Evolutionary conservation across 176 grass and related monocot genomes (phyloP).

Genomic region (Triticum urartu): DNA sequence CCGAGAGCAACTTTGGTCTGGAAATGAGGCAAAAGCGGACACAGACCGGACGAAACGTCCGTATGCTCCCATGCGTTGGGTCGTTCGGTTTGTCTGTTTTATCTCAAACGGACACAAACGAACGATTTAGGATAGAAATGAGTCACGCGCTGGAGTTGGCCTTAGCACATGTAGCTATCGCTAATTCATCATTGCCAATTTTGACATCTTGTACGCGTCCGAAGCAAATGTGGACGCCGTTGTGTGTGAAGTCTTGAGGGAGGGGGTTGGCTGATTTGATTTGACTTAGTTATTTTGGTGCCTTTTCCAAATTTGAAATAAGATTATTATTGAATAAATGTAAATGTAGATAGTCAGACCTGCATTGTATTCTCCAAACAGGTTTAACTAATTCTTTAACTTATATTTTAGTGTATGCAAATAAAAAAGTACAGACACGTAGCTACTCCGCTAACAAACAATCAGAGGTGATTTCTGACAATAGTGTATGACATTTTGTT

Average conservation of each 20-base stretch:
- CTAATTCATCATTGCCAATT: background rate
- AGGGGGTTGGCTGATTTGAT: background rate
- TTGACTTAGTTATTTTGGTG: background rate
- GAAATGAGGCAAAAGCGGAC: no score
- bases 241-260: background rate
- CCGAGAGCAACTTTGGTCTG: no score
- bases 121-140: no score
- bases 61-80: no score
- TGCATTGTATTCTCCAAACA: background rate
- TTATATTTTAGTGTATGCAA: background rate
- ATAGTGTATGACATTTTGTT: background rate
- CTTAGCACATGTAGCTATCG: background rate
- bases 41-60: no score
- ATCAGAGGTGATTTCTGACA: background rate
- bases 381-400: background rate
- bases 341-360: background rate
- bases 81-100: no score
- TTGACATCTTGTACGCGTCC: background rate
- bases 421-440: background rate
- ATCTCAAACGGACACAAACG: no score
- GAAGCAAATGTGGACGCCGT: background rate
- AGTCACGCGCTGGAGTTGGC: no score
- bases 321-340: background rate
- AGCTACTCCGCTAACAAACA: background rate
- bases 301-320: background rate